phyloP scores from a whole-genome alignment of 1,284 basidiomycete genomes.

The Rhizoctonia solani region DNA sequence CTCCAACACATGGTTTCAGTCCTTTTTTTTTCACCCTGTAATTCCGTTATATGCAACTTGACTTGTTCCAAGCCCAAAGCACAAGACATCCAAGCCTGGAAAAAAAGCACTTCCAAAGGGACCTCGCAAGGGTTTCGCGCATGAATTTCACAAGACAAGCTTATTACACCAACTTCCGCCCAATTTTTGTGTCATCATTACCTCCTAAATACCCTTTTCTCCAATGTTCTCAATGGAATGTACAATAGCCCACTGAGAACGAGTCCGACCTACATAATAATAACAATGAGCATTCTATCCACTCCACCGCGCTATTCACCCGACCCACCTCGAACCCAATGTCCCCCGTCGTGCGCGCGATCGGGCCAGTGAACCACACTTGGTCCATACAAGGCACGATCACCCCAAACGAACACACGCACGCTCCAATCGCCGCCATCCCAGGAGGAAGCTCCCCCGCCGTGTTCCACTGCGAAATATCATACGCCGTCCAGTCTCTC shows the following conservation, averaged over 20 bases:
- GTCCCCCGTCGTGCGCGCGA: conserved; percentile 70
- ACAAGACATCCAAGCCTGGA: too few relatives aligned
- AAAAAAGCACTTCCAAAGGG: too few relatives aligned
- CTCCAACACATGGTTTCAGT: not conserved
- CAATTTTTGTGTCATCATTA: too few relatives aligned
- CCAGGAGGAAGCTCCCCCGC: conserved; percentile 64
- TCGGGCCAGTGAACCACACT: conserved; percentile 72
- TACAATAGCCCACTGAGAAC: conserved; percentile 58
- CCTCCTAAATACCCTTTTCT: conserved; percentile 41
- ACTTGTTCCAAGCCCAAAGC: too few relatives aligned
- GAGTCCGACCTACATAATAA: conserved; percentile 55
- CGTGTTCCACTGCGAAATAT: conserved; percentile 59
- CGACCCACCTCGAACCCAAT: conserved; percentile 72
- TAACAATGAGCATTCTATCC: not conserved
- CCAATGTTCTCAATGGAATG: conserved; percentile 56
- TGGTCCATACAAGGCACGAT: conserved; percentile 71
- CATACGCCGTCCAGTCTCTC: conserved; percentile 54
- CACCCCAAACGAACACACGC: conserved; percentile 52
- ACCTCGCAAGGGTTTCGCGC: too few relatives aligned
- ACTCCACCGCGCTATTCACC: too few relatives aligned
- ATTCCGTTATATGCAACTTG: too few relatives aligned
- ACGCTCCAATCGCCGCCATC: conserved; percentile 60
- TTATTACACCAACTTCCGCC: too few relatives aligned
- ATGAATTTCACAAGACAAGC: too few relatives aligned
- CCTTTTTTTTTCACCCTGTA: not conserved